These are phyloP conservation scores for Heterobasidion occidentale DNA, from an alignment of 1,284 basidiomycete species.

Conservation along the genomic window DNA sequence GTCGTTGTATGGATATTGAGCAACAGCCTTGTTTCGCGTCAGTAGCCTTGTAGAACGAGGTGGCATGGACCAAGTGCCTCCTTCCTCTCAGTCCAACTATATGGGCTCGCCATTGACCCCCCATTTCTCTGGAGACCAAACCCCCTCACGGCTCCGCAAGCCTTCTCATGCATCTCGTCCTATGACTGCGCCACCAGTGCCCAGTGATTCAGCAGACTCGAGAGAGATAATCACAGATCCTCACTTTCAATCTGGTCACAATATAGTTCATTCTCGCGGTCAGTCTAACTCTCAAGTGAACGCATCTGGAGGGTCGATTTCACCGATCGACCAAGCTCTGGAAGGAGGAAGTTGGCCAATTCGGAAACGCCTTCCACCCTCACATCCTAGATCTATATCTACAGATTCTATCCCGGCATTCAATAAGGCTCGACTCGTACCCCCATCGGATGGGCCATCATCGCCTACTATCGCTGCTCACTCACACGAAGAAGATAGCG, in stretches of 20 bases:
- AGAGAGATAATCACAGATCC: background rate
- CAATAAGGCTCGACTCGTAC: background rate
- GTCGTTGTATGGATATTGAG: conserved; percentile 36
- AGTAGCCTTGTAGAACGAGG: conserved; percentile 39
- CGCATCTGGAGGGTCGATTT: background rate
- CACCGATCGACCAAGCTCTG: background rate
- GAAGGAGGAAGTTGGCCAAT: conserved; percentile 5
- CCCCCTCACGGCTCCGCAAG: background rate
- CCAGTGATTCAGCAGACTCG: background rate
- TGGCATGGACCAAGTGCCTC: background rate
- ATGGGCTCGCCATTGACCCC: background rate
- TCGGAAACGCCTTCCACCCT: conserved; percentile 1
- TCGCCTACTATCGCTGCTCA: conserved; percentile 2
- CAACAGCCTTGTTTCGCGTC: conserved; percentile 58
- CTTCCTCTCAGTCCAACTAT: conserved; percentile 1
- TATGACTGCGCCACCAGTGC: conserved; percentile 6
- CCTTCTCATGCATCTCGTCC: conserved; percentile 5
- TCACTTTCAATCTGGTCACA: background rate
- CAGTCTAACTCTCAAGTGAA: conserved; percentile 3
- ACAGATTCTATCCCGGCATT: conserved; percentile 8
- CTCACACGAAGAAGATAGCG: conserved; percentile 7
- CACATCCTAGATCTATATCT: conserved; percentile 8
- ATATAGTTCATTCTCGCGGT: conserved; percentile 5
- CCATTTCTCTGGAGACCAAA: too few relatives aligned
- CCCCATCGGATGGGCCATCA: background rate